Base-by-base conservation (phyloP, 2,329 filamentous ascomycete genomes). In the Monosporascus sp. region DNA sequence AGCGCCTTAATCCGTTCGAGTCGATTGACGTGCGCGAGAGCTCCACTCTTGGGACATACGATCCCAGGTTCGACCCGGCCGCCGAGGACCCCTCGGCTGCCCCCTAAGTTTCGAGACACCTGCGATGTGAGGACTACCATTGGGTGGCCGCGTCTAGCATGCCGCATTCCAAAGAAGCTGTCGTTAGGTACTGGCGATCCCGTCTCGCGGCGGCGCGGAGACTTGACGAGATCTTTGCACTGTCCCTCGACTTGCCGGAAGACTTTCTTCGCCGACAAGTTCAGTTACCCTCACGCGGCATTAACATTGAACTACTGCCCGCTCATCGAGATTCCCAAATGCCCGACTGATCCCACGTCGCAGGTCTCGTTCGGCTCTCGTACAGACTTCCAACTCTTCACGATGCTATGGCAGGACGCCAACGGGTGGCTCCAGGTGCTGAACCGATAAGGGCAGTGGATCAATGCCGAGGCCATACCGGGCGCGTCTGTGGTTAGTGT, bases 341-440 rank as follows among this genome's bases (percentile, higher is more conserved):
- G 68, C 69, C 48, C 56, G 28, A 48, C 51, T 18, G 57, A 63
- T 35, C 63, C 58, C 24, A n/a, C 15, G 7, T 22, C 14, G 7
- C 49, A 55, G 35, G 57, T 65, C 6, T 64, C 63, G 2, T 72
- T 72, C 24, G 69, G 69, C 8, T 67, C 75, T 0, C 75, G 78
- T 52, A 77, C 75, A 20, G 75, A 78, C 54, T 72, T 73, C n/a
- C 70, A 74, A 43, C 74, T 73, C 49, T 71, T 77, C 49, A 77
- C 74, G 0, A 74, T 75, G 50, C 66, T 77, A 2, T 67, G 71
- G 1, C 73, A 75, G 37, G 74, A 75, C 28, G 53, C 65, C 4
- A 64, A 65, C 2, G 72, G 71, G 0, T 73, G 74, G 0, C 60
- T 77, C 7, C 72, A 77, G 55, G 73, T 75, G 0, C 63, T 76